Conservation (phyloP, 371 early-diverging fungal genomes). For the Haplosporangium sp. region DNA sequence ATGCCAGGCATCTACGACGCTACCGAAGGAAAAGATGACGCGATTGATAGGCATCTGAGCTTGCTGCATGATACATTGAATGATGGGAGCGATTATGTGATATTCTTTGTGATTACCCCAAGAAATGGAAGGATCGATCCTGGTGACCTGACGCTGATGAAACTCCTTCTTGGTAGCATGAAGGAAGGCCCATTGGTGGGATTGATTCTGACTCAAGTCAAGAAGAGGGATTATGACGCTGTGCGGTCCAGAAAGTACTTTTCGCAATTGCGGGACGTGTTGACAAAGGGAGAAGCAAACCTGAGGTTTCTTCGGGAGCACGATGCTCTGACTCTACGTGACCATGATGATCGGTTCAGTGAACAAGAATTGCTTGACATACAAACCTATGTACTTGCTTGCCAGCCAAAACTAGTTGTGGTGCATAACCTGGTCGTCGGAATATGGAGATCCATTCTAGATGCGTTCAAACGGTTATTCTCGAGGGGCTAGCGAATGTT, state of each 20-base stretch:
- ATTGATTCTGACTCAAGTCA: slow-evolving; percentile 1
- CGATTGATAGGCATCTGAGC: background rate
- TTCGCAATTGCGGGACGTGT: background rate
- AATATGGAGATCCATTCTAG: background rate
- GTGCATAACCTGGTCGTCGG: background rate
- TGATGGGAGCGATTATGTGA: slow-evolving; percentile 2
- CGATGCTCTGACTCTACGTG: background rate
- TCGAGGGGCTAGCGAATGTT: background rate
- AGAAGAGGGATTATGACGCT: background rate
- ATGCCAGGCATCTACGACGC: background rate
- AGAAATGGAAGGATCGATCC: slow-evolving; percentile 1
- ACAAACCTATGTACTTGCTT: background rate
- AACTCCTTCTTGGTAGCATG: background rate
- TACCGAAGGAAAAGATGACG: background rate
- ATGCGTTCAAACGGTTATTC: background rate
- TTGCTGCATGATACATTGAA: background rate
- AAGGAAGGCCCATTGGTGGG: background rate
- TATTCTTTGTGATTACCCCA: slow-evolving; percentile 4
- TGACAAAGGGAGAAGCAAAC: background rate
- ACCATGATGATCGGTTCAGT: background rate
- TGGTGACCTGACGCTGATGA: slow-evolving; percentile 1
- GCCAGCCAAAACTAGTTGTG: background rate
- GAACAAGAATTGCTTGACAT: background rate
- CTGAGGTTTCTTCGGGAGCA: background rate
- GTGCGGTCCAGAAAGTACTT: background rate